These are phyloP conservation scores for Diaporthe caulivora DNA, from an alignment of 2,329 filamentous ascomycete species.

Conservation along the genomic window DNA sequence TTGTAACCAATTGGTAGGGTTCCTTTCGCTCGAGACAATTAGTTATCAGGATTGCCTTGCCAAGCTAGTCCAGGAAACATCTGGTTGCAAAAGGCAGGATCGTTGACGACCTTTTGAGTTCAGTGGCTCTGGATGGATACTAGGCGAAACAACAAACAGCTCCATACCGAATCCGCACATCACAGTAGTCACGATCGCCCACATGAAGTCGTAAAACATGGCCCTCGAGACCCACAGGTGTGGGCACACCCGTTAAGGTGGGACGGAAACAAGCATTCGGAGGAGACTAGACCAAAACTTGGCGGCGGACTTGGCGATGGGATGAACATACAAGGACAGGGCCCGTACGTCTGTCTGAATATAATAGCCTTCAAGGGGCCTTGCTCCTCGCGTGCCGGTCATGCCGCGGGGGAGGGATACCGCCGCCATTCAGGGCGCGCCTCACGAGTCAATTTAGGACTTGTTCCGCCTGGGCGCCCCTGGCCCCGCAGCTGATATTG, in stretches of 20 bases:
- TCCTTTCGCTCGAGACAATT: neutral
- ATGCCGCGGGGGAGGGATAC: conserved; percentile 19
- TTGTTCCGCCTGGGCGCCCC: no score
- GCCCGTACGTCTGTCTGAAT: neutral
- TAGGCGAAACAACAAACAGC: neutral
- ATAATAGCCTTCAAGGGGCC: neutral
- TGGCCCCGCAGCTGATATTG: conserved; percentile 12
- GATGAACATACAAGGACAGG: conserved; percentile 19
- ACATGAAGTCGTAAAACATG: neutral
- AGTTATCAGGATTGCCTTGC: neutral
- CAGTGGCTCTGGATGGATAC: neutral
- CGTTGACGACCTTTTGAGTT: neutral
- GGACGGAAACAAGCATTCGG: conserved; percentile 20
- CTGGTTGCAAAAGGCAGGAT: neutral
- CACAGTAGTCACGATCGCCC: neutral
- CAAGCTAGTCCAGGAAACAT: neutral
- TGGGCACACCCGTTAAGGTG: neutral
- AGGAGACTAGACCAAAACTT: neutral
- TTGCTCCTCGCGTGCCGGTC: neutral
- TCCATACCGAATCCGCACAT: neutral
- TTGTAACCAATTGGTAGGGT: neutral
- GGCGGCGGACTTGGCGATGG: neutral
- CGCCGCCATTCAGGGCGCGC: neutral
- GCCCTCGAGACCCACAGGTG: neutral
- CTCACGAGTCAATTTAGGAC: conserved; percentile 4